phyloP scores from a whole-genome alignment of 2,329 filamentous ascomycete species.

The Penicillium frequentans region DNA sequence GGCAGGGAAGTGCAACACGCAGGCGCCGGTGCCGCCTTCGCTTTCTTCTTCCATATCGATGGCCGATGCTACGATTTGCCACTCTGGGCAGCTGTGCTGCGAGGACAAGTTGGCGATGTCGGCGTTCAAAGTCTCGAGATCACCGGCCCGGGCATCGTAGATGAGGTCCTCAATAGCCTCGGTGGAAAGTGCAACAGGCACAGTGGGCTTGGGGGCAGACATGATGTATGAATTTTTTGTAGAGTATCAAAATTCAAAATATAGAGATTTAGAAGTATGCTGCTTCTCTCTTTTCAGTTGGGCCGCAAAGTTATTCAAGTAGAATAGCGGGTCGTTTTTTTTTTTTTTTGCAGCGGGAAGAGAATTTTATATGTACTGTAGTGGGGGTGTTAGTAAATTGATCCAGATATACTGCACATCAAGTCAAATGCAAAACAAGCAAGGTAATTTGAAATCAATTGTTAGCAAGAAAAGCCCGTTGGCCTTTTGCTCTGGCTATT shows the following conservation, averaged over 20 bases:
- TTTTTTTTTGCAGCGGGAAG: neutral
- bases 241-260: neutral
- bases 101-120: slow-evolving; percentile 61
- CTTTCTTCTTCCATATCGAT: slow-evolving; percentile 76
- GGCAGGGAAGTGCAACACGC: slow-evolving; percentile 79
- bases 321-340: neutral
- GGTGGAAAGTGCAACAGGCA: slow-evolving; percentile 55
- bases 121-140: slow-evolving; percentile 65
- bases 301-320: neutral
- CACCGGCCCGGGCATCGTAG: slow-evolving; percentile 79
- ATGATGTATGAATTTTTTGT: slow-evolving; percentile 2
- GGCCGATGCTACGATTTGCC: slow-evolving; percentile 68
- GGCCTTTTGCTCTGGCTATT: neutral
- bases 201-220: slow-evolving; percentile 21
- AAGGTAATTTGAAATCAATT: neutral
- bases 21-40: slow-evolving; percentile 52
- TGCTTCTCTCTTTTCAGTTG: neutral
- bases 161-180: slow-evolving; percentile 90
- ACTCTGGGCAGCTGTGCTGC: slow-evolving; percentile 59
- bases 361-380: slow-evolving; percentile 14
- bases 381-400: slow-evolving; percentile 4
- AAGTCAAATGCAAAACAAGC: neutral
- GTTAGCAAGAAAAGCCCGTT: neutral
- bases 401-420: neutral
- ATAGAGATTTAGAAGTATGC: neutral